Evolutionary conservation across 2,329 filamentous ascomycete species (phyloP), one percentile per base, ranked within the genome.

Genomic region (Neonectria sp.): DNA sequence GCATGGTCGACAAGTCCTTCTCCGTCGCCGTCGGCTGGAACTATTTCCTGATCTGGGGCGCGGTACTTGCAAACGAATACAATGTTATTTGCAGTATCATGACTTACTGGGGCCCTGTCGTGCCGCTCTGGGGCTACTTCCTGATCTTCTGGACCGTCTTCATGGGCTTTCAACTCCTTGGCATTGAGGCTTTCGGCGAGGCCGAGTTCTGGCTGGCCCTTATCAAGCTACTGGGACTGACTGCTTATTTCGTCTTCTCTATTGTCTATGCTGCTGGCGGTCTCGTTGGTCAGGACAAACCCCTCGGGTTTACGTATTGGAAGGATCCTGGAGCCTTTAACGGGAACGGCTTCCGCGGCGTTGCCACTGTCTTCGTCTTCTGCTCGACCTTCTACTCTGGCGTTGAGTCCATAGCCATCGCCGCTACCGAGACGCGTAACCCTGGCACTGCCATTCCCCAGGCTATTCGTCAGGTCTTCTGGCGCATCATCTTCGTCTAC

Each of bases 151-250:
- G 92, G 90, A 87, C 90, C n/a, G 81, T 89, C 0, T 93, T 95
- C 69, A 84, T 91, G 1, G 84, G 82, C 0, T 89, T 94, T 65
- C 93, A 94, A 74, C 84, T 94, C 37, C 82, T 94, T 1, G 92
- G 92, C 1, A 90, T 95, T 1, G 89, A 91, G 72, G 89, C 91
- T 4, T 95, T 94, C 76, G 93, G 93, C 15, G 93, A 95, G 76
- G 89, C 92, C 11, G 93, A 95, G 76, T 94, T 95, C 76, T 95
- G 92, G 91, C 87, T 95, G 63, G 91, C 92, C 1, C 85, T 92
- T 17, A 81, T 94, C 76, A 95, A 95, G 76, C 86, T 95, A 6
- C 77, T 90, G 3, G 91, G 91, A 1, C 82, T 95, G 1, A 82
- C 92, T 2, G 91, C 91, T 1, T 93, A 92, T 79, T 93, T 93